Evolutionary conservation across 306 rosid species (phyloP).

Genomic region (Malus sylvestris): DNA sequence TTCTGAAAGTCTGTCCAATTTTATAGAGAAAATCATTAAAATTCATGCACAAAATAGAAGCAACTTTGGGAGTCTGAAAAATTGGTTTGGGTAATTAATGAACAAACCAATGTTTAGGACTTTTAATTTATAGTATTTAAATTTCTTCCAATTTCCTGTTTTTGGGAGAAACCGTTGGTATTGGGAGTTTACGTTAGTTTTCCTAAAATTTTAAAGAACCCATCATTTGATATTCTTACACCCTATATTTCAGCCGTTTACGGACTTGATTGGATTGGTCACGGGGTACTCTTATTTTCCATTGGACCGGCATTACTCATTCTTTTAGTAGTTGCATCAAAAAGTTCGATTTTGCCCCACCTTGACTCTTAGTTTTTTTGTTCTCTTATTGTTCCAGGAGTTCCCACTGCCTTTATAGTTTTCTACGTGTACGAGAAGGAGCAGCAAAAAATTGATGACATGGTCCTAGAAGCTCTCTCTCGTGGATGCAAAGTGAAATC

Average conservation of each 20-base stretch:
- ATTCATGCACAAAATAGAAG: background rate
- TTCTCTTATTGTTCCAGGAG: constrained; percentile 43
- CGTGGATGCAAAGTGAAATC: constrained; percentile 57
- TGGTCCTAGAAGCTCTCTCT: constrained; percentile 34
- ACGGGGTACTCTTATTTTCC: background rate
- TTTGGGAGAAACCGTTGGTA: background rate
- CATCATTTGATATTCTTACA: background rate
- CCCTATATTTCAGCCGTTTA: background rate
- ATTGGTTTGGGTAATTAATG: background rate
- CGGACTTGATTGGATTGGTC: background rate
- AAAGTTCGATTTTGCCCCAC: background rate
- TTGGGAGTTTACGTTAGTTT: no score
- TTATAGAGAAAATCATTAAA: background rate
- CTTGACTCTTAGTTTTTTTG: background rate
- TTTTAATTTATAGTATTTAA: background rate
- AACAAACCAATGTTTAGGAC: background rate
- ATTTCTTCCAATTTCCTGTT: background rate
- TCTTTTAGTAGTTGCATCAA: background rate
- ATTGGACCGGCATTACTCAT: background rate
- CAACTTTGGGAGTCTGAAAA: background rate
- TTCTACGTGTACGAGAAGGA: constrained; percentile 69
- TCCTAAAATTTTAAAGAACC: background rate
- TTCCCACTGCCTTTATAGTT: constrained; percentile 49
- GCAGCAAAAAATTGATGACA: constrained; percentile 66
- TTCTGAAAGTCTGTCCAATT: background rate